Base-by-base conservation (phyloP, 192 early-diverging fungal genomes). In the Powellomyces hirtus region DNA sequence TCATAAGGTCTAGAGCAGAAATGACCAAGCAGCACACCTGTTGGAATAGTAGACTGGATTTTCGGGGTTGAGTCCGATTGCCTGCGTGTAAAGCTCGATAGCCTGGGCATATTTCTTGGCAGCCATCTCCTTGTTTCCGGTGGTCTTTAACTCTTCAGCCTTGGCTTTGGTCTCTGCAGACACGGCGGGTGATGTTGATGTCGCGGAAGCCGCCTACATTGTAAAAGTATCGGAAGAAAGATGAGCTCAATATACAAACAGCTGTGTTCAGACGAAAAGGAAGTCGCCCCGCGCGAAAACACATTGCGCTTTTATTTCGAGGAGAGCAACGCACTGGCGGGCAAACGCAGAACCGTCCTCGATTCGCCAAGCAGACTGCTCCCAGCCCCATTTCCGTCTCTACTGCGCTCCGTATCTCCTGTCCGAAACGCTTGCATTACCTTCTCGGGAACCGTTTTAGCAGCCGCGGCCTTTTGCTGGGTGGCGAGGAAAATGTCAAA, bases 11-110 rank as follows among this genome's bases (percentile, higher is more conserved):
- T n/a, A 44, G n/a, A 44, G 42, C n/a, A n/a, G n/a, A n/a, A n/a
- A n/a, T n/a, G n/a, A n/a, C n/a, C n/a, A 42, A 36, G 14, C 71
- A 26, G 10, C 60, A 50, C 80, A 92, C 89, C 96, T 84, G 86
- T 99, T 99, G 16, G 92, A 89, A 71, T 91, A 97, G 82, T 92
- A 99, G n/a, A 99, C 91, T 27, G 96, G 93, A 68, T 94, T 94
- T 60, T 81, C 81, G 13, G 70, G 59, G 68, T 96, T 89, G 24
- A 95, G 76, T 38, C 76, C 88, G 68, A 99, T 97, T 45, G 97
- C 97, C 74, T 93, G 84, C 38, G 90, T 88, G 83, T 99, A 99
- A 14, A 92, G 78, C 35, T 80, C 79, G 63, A 97, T 91, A 56
- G 97, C 96, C 71, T 89, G 87, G 16, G 81, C 73, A 64, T 89